A percentile compares a stretch with the other conserved stretches of the same genome.
Evolutionary conservation across 768 basidiomycete genomes (phyloP).

Genomic region (Arthromyces matolae): DNA sequence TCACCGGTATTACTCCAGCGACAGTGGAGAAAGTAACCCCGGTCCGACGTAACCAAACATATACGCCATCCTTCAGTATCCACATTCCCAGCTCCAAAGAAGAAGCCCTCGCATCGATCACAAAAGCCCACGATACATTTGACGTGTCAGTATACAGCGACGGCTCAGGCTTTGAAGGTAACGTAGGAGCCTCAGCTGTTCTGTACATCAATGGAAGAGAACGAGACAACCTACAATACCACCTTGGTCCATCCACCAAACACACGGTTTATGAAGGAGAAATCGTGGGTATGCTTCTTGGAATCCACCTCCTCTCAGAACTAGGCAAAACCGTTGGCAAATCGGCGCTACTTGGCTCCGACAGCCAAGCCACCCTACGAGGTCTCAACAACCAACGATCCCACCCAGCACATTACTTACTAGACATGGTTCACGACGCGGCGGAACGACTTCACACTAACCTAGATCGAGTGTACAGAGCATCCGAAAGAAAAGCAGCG

Average conservation of each 20-base stretch:
- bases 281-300: background rate
- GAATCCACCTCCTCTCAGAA: background rate
- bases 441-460: background rate
- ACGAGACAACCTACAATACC: background rate
- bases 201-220: background rate
- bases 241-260: slow-evolving; percentile 2
- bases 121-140: background rate
- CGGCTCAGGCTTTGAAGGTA: slow-evolving; percentile 9
- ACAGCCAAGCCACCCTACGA: slow-evolving; percentile 2
- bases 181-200: slow-evolving; percentile 5
- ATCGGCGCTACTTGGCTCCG: background rate
- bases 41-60: background rate
- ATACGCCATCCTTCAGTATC: background rate
- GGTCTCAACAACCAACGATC: slow-evolving; percentile 3
- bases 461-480: background rate
- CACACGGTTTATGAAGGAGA: slow-evolving; percentile 11
- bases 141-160: slow-evolving; percentile 1
- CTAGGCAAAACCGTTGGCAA: background rate
- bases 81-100: background rate
- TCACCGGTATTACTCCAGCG: background rate
- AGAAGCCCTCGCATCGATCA: background rate
- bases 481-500: background rate
- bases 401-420: slow-evolving; percentile 7
- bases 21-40: background rate
- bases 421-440: background rate